Base-by-base conservation (phyloP, 2,329 filamentous ascomycete species). In the Scedosporium dehoogii region DNA sequence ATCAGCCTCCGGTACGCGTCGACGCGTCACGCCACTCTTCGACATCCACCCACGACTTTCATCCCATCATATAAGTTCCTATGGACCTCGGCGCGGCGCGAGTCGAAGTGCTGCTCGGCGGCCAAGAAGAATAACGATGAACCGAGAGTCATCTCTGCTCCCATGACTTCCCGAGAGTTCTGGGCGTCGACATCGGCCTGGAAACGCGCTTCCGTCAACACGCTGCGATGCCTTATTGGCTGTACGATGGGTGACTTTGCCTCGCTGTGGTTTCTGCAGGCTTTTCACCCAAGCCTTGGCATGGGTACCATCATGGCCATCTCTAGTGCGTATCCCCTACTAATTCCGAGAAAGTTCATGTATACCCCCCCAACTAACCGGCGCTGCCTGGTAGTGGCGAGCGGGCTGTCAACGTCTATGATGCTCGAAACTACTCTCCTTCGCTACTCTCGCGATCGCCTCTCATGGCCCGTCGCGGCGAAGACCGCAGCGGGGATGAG, bases 401-500 rank as follows among this genome's bases (percentile, higher is more conserved):
- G 74, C 10, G 82, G 82, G 1, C 73, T 85, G 21, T 73, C 76
- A 1, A 78, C 81, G 0, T 85, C 81, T 0, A 74, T 85, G 42
- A 65, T 79, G 0, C 74, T 85, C 0, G 81, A 85, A 67, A 84
- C 81, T 0, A 66, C 77, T 0, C 73, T 85, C 3, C 76, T 85
- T 1, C 75, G 74, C 0, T 66, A 74, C 0, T 82, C 81, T 0
- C 73, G 72, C 1, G 82, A 85, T 61, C 68, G 70, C 6, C 70
- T 85, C 0, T 65, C 78, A 0, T 83, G 79, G 81, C 62, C 67
- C 0, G 67, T 66, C 0, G 82, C 82, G 0, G 74, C 73, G 2
- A 78, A 73, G 55, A 84, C 82, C 0, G 82, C 82, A 0, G 76
- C 78, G 23, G 82, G 82, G 0, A 85, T 85, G 82, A 84, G 82